Evolutionary conservation across 257 asterid species (phyloP), one percentile per base, ranked within the genome.

Genomic region (Nicotiana tomentosiformis): DNA sequence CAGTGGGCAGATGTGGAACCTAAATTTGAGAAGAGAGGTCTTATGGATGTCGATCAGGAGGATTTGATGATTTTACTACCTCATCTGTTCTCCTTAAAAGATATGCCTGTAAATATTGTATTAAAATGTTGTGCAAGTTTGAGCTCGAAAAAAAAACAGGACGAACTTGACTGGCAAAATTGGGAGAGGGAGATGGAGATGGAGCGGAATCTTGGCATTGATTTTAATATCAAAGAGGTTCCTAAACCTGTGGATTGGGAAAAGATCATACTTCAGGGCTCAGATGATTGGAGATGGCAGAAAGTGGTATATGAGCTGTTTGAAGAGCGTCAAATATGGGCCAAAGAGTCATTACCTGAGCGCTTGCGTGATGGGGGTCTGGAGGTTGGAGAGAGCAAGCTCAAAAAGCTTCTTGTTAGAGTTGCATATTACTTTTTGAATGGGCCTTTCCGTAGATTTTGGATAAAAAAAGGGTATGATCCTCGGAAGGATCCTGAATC

Each of bases 401-500:
- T 96, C 77, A 91, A 85, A 90, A 96, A 97, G 92, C 94, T 96
- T 87, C 97, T 96, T 74, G 91, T 91, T 37, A 68, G 95, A 84
- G 95, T 89, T 33, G 97, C 98, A 83, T 96, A 96, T 87, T 96
- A 96, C 87, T 96, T 96, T 88, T 89, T 94, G 81, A 93, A 92
- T 82, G 98, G 98, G 74, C 99, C 99, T 70, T 96, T 89, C 87
- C 90, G 88, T 84, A 90, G 97, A 86, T 92, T 96, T 88, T 94
- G 93, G 94, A 92, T 96, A 81, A 92, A 91, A 88, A 96, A 96
- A 89, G 98, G 99, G 84, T 96, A 94, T 77, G 99, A 96, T 89
- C 99, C 98, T 78, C 98, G 99, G 85, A 90, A 87, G 85, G 99
- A 96, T 87, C 95, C 98, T 9, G 98, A 94, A 86, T 94, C 99